Evolutionary conservation across 2,329 filamentous ascomycete species (phyloP).

Genomic region (Fusarium sp.): DNA sequence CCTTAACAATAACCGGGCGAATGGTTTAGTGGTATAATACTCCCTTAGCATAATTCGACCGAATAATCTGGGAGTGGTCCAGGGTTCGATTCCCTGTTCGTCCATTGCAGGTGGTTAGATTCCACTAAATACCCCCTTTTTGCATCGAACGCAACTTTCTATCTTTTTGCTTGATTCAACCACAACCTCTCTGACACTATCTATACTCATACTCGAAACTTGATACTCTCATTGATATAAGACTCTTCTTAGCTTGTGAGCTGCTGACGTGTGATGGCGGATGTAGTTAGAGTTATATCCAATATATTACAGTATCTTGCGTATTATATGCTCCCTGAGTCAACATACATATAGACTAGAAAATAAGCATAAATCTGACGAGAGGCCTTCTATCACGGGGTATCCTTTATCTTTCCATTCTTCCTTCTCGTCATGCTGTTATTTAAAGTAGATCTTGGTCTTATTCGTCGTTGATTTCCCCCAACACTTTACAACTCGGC

Average conservation of each 20-base stretch:
- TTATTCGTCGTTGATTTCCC: not conserved
- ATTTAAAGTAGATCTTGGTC: not conserved
- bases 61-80: slow-evolving; percentile 44
- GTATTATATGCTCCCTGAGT: not conserved
- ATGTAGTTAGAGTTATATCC: not conserved
- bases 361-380: not conserved
- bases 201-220: too few species aligned
- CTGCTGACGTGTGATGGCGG: slow-evolving; percentile 7
- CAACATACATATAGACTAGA: not conserved
- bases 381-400: not conserved
- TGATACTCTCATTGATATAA: not conserved
- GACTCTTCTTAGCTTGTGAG: not conserved
- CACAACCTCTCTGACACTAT: not conserved
- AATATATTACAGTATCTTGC: not conserved
- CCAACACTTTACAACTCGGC: slow-evolving; percentile 20
- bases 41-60: slow-evolving; percentile 43
- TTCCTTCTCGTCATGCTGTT: not conserved
- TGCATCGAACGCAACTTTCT: not conserved
- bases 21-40: slow-evolving; percentile 47
- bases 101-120: slow-evolving; percentile 39
- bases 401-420: not conserved
- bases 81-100: slow-evolving; percentile 47
- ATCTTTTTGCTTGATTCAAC: not conserved
- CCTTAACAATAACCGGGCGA: slow-evolving; percentile 34
- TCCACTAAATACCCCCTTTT: slow-evolving; percentile 5